phyloP scores from a whole-genome alignment of 2,329 filamentous ascomycete genomes.

The Cercospora brassicicola region DNA sequence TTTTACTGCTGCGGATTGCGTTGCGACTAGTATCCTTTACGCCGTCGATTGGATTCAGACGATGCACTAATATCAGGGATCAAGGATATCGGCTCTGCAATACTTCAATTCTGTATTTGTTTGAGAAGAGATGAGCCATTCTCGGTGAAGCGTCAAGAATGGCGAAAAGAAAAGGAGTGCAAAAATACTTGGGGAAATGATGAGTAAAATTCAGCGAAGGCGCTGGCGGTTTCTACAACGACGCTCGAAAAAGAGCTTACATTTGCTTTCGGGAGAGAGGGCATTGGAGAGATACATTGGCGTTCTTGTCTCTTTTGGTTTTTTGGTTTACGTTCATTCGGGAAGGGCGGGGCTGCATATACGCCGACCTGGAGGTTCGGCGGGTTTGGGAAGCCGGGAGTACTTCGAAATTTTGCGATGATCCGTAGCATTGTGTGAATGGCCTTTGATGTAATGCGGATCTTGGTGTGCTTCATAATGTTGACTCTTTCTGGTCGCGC shows the following conservation, averaged over 20 bases:
- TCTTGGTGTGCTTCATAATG: not conserved
- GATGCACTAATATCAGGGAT: not conserved
- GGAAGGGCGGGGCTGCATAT: not conserved
- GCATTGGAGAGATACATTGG: not conserved
- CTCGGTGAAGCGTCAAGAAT: not conserved
- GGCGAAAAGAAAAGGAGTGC: not conserved
- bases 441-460: not conserved
- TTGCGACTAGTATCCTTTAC: not conserved
- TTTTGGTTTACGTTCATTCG: not conserved
- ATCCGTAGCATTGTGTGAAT: not conserved
- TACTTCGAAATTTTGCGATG: not conserved
- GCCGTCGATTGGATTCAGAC: too few species aligned
- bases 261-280: not conserved
- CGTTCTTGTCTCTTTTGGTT: not conserved
- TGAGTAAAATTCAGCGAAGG: not conserved
- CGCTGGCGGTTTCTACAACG: constrained; percentile 4
- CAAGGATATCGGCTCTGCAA: not conserved
- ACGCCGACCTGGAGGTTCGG: not conserved
- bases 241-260: not conserved
- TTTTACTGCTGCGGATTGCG: not conserved
- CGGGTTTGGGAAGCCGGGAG: not conserved
- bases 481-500: not conserved
- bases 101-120: not conserved
- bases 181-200: not conserved
- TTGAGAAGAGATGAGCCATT: not conserved